These are phyloP conservation scores for Crithidia thermophila DNA, from an alignment of 208 protist species.

Conservation along the genomic window DNA sequence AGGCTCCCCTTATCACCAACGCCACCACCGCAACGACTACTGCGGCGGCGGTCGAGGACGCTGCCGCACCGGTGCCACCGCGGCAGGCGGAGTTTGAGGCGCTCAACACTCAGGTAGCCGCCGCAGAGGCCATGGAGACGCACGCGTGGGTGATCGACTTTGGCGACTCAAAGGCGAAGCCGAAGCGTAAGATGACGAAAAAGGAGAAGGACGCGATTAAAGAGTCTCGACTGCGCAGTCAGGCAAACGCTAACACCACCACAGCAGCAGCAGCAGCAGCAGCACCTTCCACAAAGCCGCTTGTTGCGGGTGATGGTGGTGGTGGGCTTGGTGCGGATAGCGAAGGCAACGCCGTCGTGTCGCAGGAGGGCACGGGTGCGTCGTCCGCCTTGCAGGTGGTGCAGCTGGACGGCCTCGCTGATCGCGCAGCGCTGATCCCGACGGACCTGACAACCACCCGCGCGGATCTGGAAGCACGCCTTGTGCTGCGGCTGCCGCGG, in stretches of 20 bases:
- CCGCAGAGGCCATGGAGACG: neutral
- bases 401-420: conserved; percentile 47
- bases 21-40: no score
- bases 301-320: neutral
- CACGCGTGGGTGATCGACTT: conserved; percentile 84
- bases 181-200: conserved; percentile 59
- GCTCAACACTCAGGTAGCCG: neutral
- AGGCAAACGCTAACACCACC: neutral
- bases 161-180: conserved; percentile 33
- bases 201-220: conserved; percentile 71
- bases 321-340: conserved; percentile 35
- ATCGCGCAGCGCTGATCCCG: conserved; percentile 66
- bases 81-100: no score
- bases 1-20: no score
- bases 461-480: conserved; percentile 63
- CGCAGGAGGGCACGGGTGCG: conserved; percentile 1
- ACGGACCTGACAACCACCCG: conserved; percentile 66
- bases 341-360: conserved; percentile 46
- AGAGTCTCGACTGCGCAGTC: conserved; percentile 35
- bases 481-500: conserved; percentile 68
- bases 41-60: no score
- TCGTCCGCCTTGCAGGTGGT: conserved; percentile 39
- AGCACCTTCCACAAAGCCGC: neutral
- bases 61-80: no score
- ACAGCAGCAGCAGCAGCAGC: neutral